Evolutionary conservation across 2,329 filamentous ascomycete genomes (phyloP), one percentile per base, ranked within the genome.

Genomic region (Decorospora gaudefroyi): DNA sequence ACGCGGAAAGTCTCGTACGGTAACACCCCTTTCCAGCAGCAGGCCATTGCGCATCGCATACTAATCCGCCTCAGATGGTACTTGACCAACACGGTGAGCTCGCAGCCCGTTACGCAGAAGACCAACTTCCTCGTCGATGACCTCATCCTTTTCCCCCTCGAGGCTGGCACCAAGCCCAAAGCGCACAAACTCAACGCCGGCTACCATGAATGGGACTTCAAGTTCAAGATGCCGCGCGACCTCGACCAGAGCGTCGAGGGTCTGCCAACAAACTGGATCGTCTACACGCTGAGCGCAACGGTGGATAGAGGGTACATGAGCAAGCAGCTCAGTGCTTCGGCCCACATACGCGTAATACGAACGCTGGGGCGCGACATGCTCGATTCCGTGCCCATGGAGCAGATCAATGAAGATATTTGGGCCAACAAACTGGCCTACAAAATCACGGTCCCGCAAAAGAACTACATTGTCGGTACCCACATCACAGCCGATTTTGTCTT

Each of bases 341-440:
- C 92, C 53, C 76, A 78, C 51, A 73, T 78, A 38, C 67, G 76
- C 35, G 70, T 78, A 15, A 74, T 78, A 33, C 64, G 75, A 30
- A 77, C 76, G 10, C 62, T 78, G 38, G 74, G 74, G 4, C 71
- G 68, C 51, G 74, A 97, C 70, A 86, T 90, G 33, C 93, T 96
- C 89, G 75, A 77, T 49, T 73, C 71, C 43, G 71, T 75, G 49
- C 69, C 74, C 35, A 67, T 71, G 65, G 69, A 72, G 56, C 68
- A 81, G 76, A 79, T 88, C 52, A 91, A 97, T 53, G 91, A 96
- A 71, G 96, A 96, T 65, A 87, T 95, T 53, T 99, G 93, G 93
- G 88, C 90, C 4, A 93, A 96, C 75, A 99, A 99, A 76, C 82
- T 97, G 59, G 89, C 95, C 68, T 99, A 99, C 74, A 92, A 90